Evolutionary conservation across 331 rosid species (phyloP).

Genomic region (Quercus lobata): DNA sequence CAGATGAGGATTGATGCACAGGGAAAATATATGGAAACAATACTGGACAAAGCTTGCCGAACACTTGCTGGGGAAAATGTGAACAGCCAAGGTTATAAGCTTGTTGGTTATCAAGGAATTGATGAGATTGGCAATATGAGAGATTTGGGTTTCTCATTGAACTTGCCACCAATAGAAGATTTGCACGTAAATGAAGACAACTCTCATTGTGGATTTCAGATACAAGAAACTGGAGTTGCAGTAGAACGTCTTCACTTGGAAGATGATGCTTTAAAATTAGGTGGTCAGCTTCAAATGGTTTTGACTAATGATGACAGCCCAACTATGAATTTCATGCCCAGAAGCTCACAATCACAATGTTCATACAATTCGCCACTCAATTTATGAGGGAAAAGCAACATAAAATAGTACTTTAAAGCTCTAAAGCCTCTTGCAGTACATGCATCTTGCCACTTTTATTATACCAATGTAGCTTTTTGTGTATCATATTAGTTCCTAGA

Average conservation of each 20-base stretch:
- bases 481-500: no score
- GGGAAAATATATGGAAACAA: conserved; percentile 64
- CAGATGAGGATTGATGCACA: conserved; percentile 61
- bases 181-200: neutral
- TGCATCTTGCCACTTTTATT: neutral
- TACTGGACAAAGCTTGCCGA: conserved; percentile 60
- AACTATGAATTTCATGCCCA: neutral
- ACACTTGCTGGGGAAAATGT: conserved; percentile 54
- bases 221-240: neutral
- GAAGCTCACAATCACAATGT: neutral
- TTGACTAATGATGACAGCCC: neutral
- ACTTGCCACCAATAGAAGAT: neutral
- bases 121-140: neutral
- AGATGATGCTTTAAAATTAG: neutral
- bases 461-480: no score
- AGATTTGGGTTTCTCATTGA: neutral
- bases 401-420: neutral
- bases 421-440: neutral
- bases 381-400: neutral
- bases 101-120: neutral
- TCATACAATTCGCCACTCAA: neutral
- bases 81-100: neutral
- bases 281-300: neutral
- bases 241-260: neutral
- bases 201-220: neutral